Conservation (phyloP, 164 flowering plant genomes). For the Platanus orientalis region DNA sequence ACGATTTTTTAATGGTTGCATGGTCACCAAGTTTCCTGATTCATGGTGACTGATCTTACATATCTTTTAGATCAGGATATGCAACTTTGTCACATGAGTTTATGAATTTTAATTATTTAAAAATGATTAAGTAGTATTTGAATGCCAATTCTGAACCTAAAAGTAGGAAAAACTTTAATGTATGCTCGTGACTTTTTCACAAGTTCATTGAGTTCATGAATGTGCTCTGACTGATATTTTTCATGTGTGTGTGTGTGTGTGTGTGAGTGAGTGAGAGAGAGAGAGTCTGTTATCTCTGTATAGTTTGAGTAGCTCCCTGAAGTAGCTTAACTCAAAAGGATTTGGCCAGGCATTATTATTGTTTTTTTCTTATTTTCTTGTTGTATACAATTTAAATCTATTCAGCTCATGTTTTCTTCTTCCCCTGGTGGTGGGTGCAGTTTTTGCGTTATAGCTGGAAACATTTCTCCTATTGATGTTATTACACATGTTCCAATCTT, state of each 20-base stretch:
- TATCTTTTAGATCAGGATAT: background rate
- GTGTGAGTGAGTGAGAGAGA: too few species aligned
- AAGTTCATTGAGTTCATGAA: too few species aligned
- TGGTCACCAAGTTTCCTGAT: background rate
- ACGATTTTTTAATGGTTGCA: too few species aligned
- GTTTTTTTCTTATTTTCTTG: background rate
- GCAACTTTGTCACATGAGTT: background rate
- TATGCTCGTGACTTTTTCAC: too few species aligned
- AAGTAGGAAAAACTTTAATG: too few species aligned
- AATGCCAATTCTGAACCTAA: too few species aligned
- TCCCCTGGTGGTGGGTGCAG: slow-evolving; percentile 36
- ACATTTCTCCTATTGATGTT: slow-evolving; percentile 92
- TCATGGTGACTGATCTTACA: background rate
- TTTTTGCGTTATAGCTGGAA: slow-evolving; percentile 87
- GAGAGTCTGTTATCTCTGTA: background rate
- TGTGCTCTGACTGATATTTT: too few species aligned
- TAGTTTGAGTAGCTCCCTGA: background rate
- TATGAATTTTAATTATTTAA: background rate
- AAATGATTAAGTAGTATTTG: background rate
- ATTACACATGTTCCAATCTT: slow-evolving; percentile 89
- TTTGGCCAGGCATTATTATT: background rate
- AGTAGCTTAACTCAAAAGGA: background rate
- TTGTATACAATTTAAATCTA: background rate
- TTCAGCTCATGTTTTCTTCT: background rate
- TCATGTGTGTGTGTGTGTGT: too few species aligned